Conservation (phyloP, 805 yeast genomes). For the Kurtzmaniella fragi region DNA sequence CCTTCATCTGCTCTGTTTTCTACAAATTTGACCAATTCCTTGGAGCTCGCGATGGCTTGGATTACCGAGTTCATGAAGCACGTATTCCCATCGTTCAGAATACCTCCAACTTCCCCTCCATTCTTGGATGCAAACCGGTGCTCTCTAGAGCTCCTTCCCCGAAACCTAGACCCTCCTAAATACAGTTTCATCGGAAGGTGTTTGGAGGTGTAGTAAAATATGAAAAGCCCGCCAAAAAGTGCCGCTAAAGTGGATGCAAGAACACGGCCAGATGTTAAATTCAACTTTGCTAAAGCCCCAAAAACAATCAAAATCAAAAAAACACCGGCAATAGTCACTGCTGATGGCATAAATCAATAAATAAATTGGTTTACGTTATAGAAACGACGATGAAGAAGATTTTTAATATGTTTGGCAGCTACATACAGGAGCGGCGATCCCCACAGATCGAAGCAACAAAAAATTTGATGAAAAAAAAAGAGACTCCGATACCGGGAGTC, state of each 20-base stretch:
- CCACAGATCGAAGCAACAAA: too few relatives aligned
- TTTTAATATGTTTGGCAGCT: too few relatives aligned
- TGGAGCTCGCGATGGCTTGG: constrained; percentile 76
- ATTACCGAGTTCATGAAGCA: constrained; percentile 92
- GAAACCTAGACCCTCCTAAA: constrained; percentile 1
- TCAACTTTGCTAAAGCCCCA: not conserved
- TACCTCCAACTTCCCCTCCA: constrained; percentile 81
- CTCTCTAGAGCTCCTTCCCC: constrained; percentile 11
- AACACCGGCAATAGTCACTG: too few relatives aligned
- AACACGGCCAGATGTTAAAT: not conserved
- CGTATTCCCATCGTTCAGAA: constrained; percentile 86
- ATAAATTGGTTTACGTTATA: too few relatives aligned
- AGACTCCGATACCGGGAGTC: constrained; percentile 78
- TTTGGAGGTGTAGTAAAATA: constrained; percentile 3
- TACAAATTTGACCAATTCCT: constrained; percentile 52
- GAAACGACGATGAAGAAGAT: too few relatives aligned
- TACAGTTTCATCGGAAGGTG: constrained; percentile 2
- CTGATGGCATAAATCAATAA: too few relatives aligned
- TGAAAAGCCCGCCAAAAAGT: constrained; percentile 3
- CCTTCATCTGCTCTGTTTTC: constrained; percentile 18
- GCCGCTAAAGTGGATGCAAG: constrained; percentile 9
- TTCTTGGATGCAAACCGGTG: constrained; percentile 41
- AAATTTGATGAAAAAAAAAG: too few relatives aligned
- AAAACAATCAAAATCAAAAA: too few relatives aligned
- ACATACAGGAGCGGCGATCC: too few relatives aligned